These are phyloP conservation scores for Osmanthus fragrans DNA, from an alignment of 257 asterid species.

Conservation along the genomic window DNA sequence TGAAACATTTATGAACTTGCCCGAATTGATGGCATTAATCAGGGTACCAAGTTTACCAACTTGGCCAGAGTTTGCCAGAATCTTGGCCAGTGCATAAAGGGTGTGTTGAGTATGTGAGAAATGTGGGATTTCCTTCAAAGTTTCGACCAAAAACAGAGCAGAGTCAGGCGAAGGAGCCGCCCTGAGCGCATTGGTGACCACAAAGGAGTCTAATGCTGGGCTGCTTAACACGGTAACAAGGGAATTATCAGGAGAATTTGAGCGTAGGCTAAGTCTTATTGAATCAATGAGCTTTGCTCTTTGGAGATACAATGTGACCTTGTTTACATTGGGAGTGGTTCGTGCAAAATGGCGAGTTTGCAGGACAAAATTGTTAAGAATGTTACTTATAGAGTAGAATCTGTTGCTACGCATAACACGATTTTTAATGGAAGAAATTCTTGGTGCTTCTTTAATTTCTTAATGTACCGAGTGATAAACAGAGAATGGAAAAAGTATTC, in stretches of 20 bases:
- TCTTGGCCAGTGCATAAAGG: slow-evolving; percentile 73
- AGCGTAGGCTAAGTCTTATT: slow-evolving; percentile 73
- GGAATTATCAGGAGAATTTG: slow-evolving; percentile 49
- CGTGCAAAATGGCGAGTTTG: slow-evolving; percentile 47
- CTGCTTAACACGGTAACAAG: slow-evolving; percentile 49
- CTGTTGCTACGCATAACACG: slow-evolving; percentile 37
- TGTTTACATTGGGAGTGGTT: slow-evolving; percentile 45
- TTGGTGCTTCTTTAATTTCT: not conserved
- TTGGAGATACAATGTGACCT: slow-evolving; percentile 66
- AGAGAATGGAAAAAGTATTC: not conserved
- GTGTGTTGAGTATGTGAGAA: slow-evolving; percentile 75
- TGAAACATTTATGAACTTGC: slow-evolving; percentile 59
- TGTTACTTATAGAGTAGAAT: slow-evolving; percentile 26
- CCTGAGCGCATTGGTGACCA: slow-evolving; percentile 73
- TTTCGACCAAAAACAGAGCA: slow-evolving; percentile 62
- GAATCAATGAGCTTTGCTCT: slow-evolving; percentile 86
- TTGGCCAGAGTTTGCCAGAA: slow-evolving; percentile 75
- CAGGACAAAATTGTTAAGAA: slow-evolving; percentile 28
- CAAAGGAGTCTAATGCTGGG: slow-evolving; percentile 75
- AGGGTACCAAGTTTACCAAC: slow-evolving; percentile 55
- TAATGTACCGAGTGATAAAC: slow-evolving; percentile 4
- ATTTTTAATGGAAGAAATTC: not conserved
- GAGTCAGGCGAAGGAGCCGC: slow-evolving; percentile 81
- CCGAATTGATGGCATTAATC: slow-evolving; percentile 66
- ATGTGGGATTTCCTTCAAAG: slow-evolving; percentile 53